Conservation (phyloP, 345 rosid species). For the Bretschneidera sinensis region DNA sequence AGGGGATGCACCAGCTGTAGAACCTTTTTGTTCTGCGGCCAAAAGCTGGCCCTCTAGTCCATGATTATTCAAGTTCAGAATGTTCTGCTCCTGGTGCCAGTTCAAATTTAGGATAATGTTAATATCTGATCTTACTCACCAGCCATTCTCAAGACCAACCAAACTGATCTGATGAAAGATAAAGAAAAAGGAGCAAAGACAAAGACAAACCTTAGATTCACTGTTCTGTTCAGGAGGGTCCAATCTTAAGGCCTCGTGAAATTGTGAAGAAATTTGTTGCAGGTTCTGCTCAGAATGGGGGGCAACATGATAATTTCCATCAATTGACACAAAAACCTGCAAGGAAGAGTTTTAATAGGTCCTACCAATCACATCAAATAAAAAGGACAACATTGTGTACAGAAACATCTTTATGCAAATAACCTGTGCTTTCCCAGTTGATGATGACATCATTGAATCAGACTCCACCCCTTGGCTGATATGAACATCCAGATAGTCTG, state of each 20-base stretch:
- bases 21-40: slow-evolving; percentile 42
- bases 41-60: slow-evolving; percentile 43
- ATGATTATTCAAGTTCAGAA: slow-evolving; percentile 27
- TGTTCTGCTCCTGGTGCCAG: slow-evolving; percentile 44
- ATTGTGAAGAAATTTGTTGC: slow-evolving; percentile 68
- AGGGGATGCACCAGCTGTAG: slow-evolving; percentile 32
- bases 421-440: slow-evolving; percentile 64
- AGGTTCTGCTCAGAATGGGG: slow-evolving; percentile 47
- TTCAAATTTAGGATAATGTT: slow-evolving; percentile 16
- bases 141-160: slow-evolving; percentile 1
- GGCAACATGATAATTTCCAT: slow-evolving; percentile 38
- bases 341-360: slow-evolving; percentile 7
- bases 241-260: slow-evolving; percentile 51
- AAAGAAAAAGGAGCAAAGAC: slow-evolving; percentile 3
- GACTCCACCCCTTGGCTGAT: slow-evolving; percentile 41
- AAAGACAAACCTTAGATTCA: slow-evolving; percentile 52
- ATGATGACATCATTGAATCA: slow-evolving; percentile 42
- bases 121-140: slow-evolving; percentile 5
- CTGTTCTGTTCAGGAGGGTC: slow-evolving; percentile 37
- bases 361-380: slow-evolving; percentile 4
- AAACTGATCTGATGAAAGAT: slow-evolving; percentile 8
- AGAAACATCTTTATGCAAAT: slow-evolving; percentile 11
- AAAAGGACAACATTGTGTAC: background rate
- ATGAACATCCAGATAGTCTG: slow-evolving; percentile 51
- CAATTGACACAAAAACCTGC: slow-evolving; percentile 58